Evolutionary conservation across 805 yeast species (phyloP), one percentile per base, ranked within the genome.

Genomic region (Blastobotrys americana): DNA sequence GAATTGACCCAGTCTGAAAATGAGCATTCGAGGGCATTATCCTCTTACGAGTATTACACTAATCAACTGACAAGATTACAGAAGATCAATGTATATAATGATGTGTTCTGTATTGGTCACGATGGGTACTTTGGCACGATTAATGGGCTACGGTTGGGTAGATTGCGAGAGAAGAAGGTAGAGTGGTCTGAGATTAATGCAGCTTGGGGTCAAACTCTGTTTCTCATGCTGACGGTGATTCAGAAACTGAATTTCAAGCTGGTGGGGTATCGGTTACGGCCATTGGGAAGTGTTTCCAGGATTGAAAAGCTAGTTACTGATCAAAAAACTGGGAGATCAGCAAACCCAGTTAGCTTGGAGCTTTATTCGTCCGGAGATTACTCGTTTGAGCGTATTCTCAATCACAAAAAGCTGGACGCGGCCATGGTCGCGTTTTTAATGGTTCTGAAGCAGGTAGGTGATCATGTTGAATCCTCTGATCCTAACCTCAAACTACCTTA

Each of bases 131-230:
- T 84, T 64, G 96, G 94, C 0, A 82, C 93, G 1, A 90, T 89
- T 25, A 89, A 89, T 63, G 90, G 89, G 0, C 69, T 86, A 20
- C 65, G 96, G 45, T 60, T 90, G n/a, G 97, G 97, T 0, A 69
- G 78, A 10, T 61, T 77, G 39, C 77, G 74, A 34, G 74, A 71
- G 5, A 63, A 67, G 43, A 74, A 72, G 48, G 84, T 89, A 0
- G 82, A 94, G 1, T 87, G 95, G 95, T 77, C 85, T 44, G 97
- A 89, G 55, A 81, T 87, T 36, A 89, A 88, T 58, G 93, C 94
- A 1, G 96, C 95, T 0, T 65, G 89, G 55, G 97, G 97, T 0
- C 96, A 89, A 53, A 66, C 89, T 2, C 74, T 85, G 2, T 64
- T 87, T 9, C 63, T 90, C 16, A 59, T 89, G 23, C 72, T 81